Evolutionary conservation across 208 protist species (phyloP), one percentile per base, ranked within the genome.

Genomic region (Angomonas ambiguus): DNA sequence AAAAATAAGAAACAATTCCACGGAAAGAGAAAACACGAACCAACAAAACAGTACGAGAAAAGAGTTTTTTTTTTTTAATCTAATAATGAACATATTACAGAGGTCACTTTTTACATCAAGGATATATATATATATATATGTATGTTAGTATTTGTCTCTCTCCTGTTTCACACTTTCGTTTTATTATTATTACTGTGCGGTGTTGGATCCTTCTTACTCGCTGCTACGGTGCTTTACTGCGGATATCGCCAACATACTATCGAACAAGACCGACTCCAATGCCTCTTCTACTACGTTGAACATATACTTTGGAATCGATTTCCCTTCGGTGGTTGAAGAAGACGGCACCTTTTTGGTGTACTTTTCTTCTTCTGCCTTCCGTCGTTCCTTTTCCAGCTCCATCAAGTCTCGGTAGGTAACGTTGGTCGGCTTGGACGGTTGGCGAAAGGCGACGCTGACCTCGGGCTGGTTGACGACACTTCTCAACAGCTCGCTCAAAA

Each of bases 401-500:
- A 66, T 22, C 58, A 83, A 57, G 30, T 69, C 74, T 4, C 68
- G 51, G 67, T 77, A 80, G 16, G 67, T 62, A 25, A 73, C 66
- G 32, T 69, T 49, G 2, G 72, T 67, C 57, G 86, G 84, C 13
- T 77, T 85, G 62, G 24, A 59, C 53, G 53, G 53, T 28, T 32
- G 53, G 2, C 25, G 13, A 30, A 93, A 88, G 30, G 86, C 80
- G 16, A 41, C 65, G 32, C 74, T 72, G 41, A 93, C 81, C 20
- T 48, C 65, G 2, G 84, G 77, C 2, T 76, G 66, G 20, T 72
- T 74, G 25, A 95, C 77, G 10, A 91, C 69, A n/a, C 65, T 58
- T 53, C 83, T 83, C 56, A 95, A 41, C 49, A 93, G 62, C 60
- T 89, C 82, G 20, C 92, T 85, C 69, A 93, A 51, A 13, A 91